Evolutionary conservation across 345 rosid species (phyloP).

Genomic region (Aurinia saxatilis): DNA sequence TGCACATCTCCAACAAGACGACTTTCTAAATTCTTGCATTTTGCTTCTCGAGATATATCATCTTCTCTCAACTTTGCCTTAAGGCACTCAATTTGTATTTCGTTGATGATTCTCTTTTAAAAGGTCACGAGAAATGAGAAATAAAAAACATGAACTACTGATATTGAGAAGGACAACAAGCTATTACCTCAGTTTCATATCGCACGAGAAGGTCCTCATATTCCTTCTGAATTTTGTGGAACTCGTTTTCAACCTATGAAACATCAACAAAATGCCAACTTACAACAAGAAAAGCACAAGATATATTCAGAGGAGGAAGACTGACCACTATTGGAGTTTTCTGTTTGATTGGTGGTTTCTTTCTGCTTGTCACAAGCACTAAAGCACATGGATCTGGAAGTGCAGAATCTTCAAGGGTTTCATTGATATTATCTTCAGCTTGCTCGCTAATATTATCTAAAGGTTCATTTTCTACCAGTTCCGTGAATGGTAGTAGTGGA

Average conservation of each 20-base stretch:
- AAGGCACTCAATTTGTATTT: conserved; percentile 60
- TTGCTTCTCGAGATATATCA: conserved; percentile 18
- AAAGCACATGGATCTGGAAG: conserved; percentile 73
- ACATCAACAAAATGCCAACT: conserved; percentile 28
- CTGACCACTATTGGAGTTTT: conserved; percentile 55
- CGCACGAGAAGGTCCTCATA: conserved; percentile 63
- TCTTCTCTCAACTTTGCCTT: conserved; percentile 45
- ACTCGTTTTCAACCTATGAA: conserved; percentile 46
- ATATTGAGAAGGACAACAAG: conserved; percentile 10
- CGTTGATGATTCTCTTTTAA: conserved; percentile 50
- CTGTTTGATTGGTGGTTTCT: conserved; percentile 52
- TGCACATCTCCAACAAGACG: conserved; percentile 15
- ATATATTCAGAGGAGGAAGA: conserved; percentile 23
- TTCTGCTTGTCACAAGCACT: conserved; percentile 72
- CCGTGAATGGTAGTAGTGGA: conserved; percentile 66
- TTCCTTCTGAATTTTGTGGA: conserved; percentile 40
- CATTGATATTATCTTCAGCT: conserved; percentile 33
- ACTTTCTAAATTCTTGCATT: conserved; percentile 18
- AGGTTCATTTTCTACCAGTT: conserved; percentile 43
- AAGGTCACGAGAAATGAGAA: conserved; percentile 10
- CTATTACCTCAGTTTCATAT: conserved; percentile 58
- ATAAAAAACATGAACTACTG: neutral
- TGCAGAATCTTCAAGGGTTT: conserved; percentile 32
- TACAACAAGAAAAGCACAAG: conserved; percentile 16
- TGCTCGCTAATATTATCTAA: conserved; percentile 30